phyloP scores from a whole-genome alignment of 2,329 filamentous ascomycete genomes.

The Geosmithia putterillii region DNA sequence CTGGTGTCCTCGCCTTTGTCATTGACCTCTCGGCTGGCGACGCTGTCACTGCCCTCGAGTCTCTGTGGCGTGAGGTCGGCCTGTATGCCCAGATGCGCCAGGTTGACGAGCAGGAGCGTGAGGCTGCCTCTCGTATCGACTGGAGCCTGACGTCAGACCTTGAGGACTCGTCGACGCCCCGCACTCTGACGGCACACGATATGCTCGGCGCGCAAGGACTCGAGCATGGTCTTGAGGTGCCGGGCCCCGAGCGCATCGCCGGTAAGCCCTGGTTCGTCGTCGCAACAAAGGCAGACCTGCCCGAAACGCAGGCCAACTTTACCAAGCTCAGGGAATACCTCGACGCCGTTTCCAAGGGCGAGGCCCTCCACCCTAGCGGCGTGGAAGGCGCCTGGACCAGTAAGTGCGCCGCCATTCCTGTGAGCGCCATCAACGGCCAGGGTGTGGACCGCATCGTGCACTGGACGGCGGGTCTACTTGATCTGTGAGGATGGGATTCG shows the following conservation, averaged over 20 bases:
- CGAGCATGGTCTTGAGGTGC: slow-evolving; percentile 1
- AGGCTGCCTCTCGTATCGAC: slow-evolving; percentile 42
- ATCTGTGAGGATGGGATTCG: too few relatives aligned
- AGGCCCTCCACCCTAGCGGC: slow-evolving; percentile 60
- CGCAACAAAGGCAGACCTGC: slow-evolving; percentile 82
- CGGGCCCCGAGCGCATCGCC: slow-evolving; percentile 55
- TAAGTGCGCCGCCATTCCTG: slow-evolving; percentile 61
- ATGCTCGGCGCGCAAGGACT: not conserved
- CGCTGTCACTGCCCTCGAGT: slow-evolving; percentile 64
- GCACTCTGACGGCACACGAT: not conserved
- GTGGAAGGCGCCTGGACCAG: slow-evolving; percentile 43
- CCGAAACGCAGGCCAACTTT: slow-evolving; percentile 70
- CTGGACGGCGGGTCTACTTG: slow-evolving; percentile 57
- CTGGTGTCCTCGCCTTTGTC: slow-evolving; percentile 86
- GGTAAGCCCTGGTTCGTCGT: slow-evolving; percentile 95
- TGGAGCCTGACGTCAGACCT: slow-evolving; percentile 31
- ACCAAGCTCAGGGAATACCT: slow-evolving; percentile 58
- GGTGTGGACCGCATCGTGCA: slow-evolving; percentile 66
- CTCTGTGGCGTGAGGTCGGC: slow-evolving; percentile 82
- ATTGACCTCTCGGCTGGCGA: slow-evolving; percentile 73
- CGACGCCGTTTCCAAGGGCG: slow-evolving; percentile 47
- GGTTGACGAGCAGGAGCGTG: slow-evolving; percentile 55
- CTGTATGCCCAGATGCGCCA: slow-evolving; percentile 73
- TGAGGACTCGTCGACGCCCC: not conserved
- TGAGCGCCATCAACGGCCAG: slow-evolving; percentile 81